These are phyloP conservation scores for Steccherinum ochraceum DNA, from an alignment of 768 basidiomycete species.

Conservation along the genomic window DNA sequence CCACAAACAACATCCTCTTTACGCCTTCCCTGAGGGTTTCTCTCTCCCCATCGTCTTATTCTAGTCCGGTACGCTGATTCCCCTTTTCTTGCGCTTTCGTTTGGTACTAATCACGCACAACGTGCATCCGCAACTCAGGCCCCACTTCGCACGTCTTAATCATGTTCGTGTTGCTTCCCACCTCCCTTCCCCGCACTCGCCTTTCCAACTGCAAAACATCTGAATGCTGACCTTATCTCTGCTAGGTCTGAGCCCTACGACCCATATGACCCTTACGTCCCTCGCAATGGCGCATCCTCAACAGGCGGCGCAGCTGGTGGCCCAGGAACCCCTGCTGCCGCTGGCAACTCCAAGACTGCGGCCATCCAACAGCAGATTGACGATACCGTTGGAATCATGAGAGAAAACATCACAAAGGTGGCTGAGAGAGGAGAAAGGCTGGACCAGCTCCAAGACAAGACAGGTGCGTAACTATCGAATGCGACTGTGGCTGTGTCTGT, in stretches of 20 bases:
- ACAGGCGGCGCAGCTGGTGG: conserved; percentile 21
- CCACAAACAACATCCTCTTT: conserved; percentile 1
- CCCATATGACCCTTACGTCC: conserved; percentile 68
- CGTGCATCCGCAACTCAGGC: not conserved
- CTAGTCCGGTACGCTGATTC: conserved; percentile 9
- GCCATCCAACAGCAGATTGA: conserved; percentile 97
- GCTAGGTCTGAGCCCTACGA: conserved; percentile 96
- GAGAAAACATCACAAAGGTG: conserved; percentile 94
- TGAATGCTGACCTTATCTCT: not conserved
- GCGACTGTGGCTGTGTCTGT: too few relatives aligned
- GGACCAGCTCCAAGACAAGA: conserved; percentile 96
- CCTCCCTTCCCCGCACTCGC: not conserved
- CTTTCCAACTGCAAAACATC: not conserved
- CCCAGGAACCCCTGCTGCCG: conserved; percentile 34
- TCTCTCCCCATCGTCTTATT: not conserved
- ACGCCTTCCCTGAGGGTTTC: conserved; percentile 3
- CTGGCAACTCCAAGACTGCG: conserved; percentile 79
- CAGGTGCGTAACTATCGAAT: conserved; percentile 52
- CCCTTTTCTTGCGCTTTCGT: not conserved
- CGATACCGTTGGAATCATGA: conserved; percentile 95
- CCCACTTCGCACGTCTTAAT: conserved; percentile 10
- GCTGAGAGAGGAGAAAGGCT: conserved; percentile 92
- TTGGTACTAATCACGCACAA: not conserved
- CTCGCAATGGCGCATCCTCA: conserved; percentile 69
- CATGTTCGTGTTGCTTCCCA: conserved; percentile 10